Base-by-base conservation (phyloP, 2,329 filamentous ascomycete species). In the Sporothrix brasiliensis region DNA sequence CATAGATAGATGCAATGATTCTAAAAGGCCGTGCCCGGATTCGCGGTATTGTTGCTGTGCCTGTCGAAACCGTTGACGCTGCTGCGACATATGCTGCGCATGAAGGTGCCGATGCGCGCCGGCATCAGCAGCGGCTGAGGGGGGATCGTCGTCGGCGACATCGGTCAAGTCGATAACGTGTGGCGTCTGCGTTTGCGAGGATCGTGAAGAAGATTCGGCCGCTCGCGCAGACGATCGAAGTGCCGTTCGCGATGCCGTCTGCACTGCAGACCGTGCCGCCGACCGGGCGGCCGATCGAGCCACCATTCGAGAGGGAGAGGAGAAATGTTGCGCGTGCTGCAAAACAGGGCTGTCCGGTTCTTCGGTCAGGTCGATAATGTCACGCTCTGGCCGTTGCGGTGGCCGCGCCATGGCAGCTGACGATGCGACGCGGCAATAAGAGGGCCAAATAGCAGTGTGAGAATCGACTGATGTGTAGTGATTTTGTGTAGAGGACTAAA, bases 281-380 rank as follows among this genome's bases (percentile, higher is more conserved):
- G 49, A 66, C 10, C n/a, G 34, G 34, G 61, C 44, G 10, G 47
- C 34, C 4, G 52, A 44, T 30, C n/a, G 30, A 16, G 65, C 41
- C 1, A 41, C 60, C 16, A 21, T 27, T 10, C 14, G 41, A 30
- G 30, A 65, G 21, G 60, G 41, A 19, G 41, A n/a, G 44, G 19
- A 21, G 6, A 13, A 1, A 24, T 30, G n/a, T 5, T 24, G 52
- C 47, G 66, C 44, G n/a, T 63, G 52, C 61, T 69, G 71, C 34
- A 60, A 72, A 16, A 74, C 75, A 0, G 83, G 82, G 21, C 83
- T 85, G 75, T 86, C 84, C 0, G 83, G 83, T 73, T 85, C 84
- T 11, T 79, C 80, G 0, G 84, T 86, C 63, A 87, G 76, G 70
- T 86, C 84, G 56, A 86, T 86, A 16, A 86, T 41, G 21, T 54